A percentile compares a stretch with the other conserved stretches of the same genome.
Conservation (phyloP, 164 flowering plant genomes). For the Chimonanthus salicifolius region DNA sequence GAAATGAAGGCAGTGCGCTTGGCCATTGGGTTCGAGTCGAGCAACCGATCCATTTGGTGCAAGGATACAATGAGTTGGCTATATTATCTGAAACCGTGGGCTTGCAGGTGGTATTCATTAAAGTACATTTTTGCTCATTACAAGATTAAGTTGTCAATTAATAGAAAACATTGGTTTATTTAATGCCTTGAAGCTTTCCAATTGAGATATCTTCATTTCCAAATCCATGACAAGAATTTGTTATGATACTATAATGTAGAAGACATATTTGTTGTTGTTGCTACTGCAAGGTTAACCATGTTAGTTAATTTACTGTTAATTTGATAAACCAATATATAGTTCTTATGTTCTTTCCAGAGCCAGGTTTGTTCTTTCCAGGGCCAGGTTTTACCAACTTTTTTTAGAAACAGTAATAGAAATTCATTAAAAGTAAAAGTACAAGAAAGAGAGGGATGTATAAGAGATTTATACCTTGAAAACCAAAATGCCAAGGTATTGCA, state of each 20-base stretch:
- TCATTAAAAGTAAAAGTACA: no score
- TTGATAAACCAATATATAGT: no score
- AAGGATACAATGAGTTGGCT: constrained; percentile 70
- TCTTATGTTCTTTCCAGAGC: no score
- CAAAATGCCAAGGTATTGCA: no score
- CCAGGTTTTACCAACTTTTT: no score
- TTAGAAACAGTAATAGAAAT: no score
- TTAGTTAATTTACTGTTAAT: no score
- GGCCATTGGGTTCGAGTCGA: constrained; percentile 67
- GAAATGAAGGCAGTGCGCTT: constrained; percentile 52
- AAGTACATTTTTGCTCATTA: background rate
- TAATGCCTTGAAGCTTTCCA: background rate
- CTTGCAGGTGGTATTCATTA: constrained; percentile 59
- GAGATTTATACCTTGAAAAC: no score
- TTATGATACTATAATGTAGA: background rate
- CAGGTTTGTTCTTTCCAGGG: no score
- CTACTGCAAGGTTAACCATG: no score
- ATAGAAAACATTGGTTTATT: background rate
- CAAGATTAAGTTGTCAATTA: background rate
- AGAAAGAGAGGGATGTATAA: no score
- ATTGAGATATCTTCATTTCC: background rate
- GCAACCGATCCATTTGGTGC: constrained; percentile 50
- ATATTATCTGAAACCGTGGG: constrained; percentile 73
- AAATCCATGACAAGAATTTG: background rate
- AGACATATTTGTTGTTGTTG: no score